These are phyloP conservation scores for Drosera spatulata DNA, from an alignment of 179 eudicot genomes.

Conservation along the genomic window DNA sequence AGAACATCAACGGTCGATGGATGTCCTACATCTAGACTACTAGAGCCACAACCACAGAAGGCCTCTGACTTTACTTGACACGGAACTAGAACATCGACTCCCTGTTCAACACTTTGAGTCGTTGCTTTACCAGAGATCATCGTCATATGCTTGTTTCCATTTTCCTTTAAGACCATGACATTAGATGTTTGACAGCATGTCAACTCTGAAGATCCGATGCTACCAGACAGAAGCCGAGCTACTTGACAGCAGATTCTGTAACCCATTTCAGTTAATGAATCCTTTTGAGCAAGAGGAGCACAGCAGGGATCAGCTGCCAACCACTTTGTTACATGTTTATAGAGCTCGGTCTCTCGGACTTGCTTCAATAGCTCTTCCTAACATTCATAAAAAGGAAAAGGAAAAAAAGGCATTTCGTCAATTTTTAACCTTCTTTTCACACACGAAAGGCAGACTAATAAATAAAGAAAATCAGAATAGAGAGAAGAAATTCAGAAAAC, in stretches of 20 bases:
- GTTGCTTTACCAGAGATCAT: constrained; percentile 14
- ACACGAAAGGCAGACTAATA: not conserved
- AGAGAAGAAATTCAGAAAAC: not conserved
- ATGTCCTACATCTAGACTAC: constrained; percentile 10
- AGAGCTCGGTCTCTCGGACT: constrained; percentile 31
- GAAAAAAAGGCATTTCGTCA: no score
- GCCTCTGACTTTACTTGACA: constrained; percentile 9
- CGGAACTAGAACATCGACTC: constrained; percentile 29
- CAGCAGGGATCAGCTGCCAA: constrained; percentile 16
- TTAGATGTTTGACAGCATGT: constrained; percentile 6
- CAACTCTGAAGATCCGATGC: constrained; percentile 9
- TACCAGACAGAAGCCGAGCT: constrained; percentile 20
- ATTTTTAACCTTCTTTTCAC: not conserved
- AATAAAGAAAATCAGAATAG: not conserved
- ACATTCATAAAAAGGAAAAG: constrained; percentile 4
- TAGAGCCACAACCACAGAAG: constrained; percentile 10
- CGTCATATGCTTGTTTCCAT: constrained; percentile 7
- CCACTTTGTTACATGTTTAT: constrained; percentile 19
- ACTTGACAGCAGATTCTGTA: constrained; percentile 31
- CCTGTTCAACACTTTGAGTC: constrained; percentile 10
- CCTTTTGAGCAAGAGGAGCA: constrained; percentile 4
- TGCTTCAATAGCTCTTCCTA: constrained; percentile 35
- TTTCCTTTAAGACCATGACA: constrained; percentile 7
- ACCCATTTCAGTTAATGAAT: constrained; percentile 19
- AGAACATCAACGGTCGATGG: constrained; percentile 26